phyloP scores from a whole-genome alignment of 164 flowering plant genomes.

The Vitis cinerea region DNA sequence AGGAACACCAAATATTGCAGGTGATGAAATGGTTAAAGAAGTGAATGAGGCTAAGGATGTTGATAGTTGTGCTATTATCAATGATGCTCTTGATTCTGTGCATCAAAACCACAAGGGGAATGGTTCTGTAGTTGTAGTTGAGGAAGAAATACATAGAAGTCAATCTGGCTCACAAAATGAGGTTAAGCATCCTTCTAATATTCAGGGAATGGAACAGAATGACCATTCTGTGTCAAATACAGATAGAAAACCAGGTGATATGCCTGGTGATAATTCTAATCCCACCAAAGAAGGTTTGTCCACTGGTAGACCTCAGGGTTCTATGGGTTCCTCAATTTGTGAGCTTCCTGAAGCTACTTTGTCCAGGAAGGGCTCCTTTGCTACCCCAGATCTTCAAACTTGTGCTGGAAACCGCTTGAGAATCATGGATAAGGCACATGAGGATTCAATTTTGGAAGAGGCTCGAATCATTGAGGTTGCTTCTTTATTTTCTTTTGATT shows the following conservation, averaged over 20 bases:
- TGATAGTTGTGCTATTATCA: constrained; percentile 21
- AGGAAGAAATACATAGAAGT: constrained; percentile 28
- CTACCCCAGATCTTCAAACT: constrained; percentile 31
- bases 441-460: constrained; percentile 80
- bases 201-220: constrained; percentile 23
- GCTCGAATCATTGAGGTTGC: constrained; percentile 79
- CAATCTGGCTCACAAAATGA: constrained; percentile 29
- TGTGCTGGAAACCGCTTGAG: constrained; percentile 24
- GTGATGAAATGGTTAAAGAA: constrained; percentile 24
- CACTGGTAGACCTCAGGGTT: constrained; percentile 21
- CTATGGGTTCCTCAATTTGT: constrained; percentile 17
- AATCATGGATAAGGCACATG: constrained; percentile 47
- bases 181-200: constrained; percentile 16
- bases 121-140: constrained; percentile 28
- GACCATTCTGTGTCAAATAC: constrained; percentile 19
- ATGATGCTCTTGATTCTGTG: constrained; percentile 17
- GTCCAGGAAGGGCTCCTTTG: constrained; percentile 23
- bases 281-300: constrained; percentile 16
- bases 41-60: constrained; percentile 26
- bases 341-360: constrained; percentile 27
- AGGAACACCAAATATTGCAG: constrained; percentile 18
- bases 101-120: constrained; percentile 22
- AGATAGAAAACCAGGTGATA: constrained; percentile 23
- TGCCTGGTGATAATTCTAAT: constrained; percentile 17
- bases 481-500: constrained; percentile 4